A percentile compares a stretch with the other conserved stretches of the same genome.
These are phyloP conservation scores for Kewa caespitosa DNA, from an alignment of 179 eudicot genomes.

Conservation along the genomic window DNA sequence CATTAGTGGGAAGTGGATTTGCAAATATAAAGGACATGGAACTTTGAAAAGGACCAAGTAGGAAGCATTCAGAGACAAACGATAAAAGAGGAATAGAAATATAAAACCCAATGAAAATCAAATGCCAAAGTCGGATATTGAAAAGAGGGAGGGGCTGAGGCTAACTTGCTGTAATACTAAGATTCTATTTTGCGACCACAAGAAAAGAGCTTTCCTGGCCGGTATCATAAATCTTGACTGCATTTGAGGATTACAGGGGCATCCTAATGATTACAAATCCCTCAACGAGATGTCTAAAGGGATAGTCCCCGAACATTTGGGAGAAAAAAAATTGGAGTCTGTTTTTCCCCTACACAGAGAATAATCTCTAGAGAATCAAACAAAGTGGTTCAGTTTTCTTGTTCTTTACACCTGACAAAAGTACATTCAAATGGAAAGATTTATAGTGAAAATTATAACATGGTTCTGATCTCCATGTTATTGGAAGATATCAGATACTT, in stretches of 20 bases:
- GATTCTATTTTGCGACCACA: neutral
- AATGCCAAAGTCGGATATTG: too few relatives aligned
- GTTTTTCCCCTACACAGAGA: neutral
- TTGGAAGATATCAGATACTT: constrained; percentile 29
- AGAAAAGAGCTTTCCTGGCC: neutral
- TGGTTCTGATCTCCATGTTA: neutral
- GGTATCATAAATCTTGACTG: neutral
- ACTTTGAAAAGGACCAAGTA: too few relatives aligned
- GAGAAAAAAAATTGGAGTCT: neutral
- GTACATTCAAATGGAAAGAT: too few relatives aligned
- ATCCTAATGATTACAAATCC: neutral
- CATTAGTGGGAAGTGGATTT: neutral
- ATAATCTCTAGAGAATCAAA: neutral
- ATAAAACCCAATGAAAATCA: too few relatives aligned
- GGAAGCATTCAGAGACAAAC: neutral
- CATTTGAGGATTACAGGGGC: neutral
- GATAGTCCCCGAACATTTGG: neutral
- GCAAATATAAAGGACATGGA: too few relatives aligned
- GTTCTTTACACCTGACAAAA: neutral
- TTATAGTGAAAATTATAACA: neutral
- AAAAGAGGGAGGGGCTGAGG: neutral
- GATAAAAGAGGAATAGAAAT: too few relatives aligned
- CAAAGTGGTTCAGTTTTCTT: neutral
- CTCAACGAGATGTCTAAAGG: neutral
- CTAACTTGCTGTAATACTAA: neutral